Conservation (phyloP, 225 moss, liverwort and hornwort species). For the Marchantia polymorpha region DNA sequence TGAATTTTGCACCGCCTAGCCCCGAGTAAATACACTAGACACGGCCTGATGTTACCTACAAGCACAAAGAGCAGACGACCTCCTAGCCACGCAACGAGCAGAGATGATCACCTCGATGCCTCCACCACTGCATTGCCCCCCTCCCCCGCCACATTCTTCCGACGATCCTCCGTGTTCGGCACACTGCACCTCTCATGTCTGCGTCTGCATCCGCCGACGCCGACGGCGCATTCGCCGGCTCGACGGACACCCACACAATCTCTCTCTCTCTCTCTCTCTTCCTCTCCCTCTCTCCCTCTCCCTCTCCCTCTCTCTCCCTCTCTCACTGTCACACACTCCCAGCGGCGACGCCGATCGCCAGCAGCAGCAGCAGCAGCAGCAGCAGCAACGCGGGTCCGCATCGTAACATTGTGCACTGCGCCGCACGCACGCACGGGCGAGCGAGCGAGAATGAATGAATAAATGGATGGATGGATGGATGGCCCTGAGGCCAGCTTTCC, state of each 20-base stretch:
- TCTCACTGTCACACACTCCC: too few relatives aligned
- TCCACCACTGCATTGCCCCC: conserved; percentile 38
- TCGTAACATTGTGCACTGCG: conserved; percentile 28
- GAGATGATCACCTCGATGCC: conserved; percentile 27
- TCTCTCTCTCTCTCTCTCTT: too few relatives aligned
- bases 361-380: conserved; percentile 39
- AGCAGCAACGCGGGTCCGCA: conserved; percentile 34
- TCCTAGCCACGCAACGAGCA: conserved; percentile 31
- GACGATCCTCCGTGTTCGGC: conserved; percentile 35
- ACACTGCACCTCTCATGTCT: conserved; percentile 24
- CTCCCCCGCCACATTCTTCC: conserved; percentile 20
- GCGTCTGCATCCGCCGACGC: not conserved
- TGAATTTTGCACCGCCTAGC: conserved; percentile 33
- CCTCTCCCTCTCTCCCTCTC: too few relatives aligned
- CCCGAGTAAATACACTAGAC: conserved; percentile 6
- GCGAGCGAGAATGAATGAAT: too few relatives aligned
- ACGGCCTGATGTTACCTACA: conserved; percentile 29
- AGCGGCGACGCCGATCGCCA: not conserved
- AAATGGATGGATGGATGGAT: too few relatives aligned
- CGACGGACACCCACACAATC: not conserved
- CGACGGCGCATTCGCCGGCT: not conserved
- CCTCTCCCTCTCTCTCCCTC: too few relatives aligned
- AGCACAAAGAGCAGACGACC: conserved; percentile 26
- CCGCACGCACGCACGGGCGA: not conserved
- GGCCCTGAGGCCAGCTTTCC: too few relatives aligned